A percentile compares a stretch with the other conserved stretches of the same genome.
phyloP scores from a whole-genome alignment of 192 early-diverging fungal genomes.

The Funneliformis mosseae region DNA sequence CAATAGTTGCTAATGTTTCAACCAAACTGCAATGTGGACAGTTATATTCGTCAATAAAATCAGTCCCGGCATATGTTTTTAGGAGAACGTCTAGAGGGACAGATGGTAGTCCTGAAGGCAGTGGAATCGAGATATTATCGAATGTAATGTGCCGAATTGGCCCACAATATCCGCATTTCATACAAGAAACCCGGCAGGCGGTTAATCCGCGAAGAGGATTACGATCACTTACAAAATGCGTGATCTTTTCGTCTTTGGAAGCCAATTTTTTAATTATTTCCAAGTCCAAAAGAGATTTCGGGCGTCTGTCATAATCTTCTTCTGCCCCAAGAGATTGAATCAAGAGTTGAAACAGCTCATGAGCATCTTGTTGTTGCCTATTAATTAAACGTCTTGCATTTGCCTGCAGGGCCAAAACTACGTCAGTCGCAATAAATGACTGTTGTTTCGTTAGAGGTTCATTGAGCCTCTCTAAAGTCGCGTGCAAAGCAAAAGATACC shows the following conservation, averaged over 20 bases:
- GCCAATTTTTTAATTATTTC: neutral
- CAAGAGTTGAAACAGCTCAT: conserved; percentile 80
- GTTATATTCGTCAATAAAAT: conserved; percentile 34
- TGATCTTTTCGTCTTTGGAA: neutral
- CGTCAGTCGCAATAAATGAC: conserved; percentile 58
- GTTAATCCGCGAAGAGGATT: conserved; percentile 76
- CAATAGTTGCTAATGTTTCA: conserved; percentile 22
- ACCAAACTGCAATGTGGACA: conserved; percentile 22
- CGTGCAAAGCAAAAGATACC: conserved; percentile 39
- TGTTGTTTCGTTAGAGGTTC: conserved; percentile 31
- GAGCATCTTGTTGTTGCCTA: conserved; percentile 81
- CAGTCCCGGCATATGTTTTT: conserved; percentile 18
- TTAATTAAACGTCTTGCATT: conserved; percentile 55
- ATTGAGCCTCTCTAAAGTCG: conserved; percentile 37
- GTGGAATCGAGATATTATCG: conserved; percentile 33
- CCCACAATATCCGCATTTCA: conserved; percentile 66
- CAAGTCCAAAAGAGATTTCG: conserved; percentile 27
- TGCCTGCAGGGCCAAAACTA: conserved; percentile 51
- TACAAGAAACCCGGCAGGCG: conserved; percentile 72
- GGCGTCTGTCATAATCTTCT: conserved; percentile 29
- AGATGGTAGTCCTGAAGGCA: neutral
- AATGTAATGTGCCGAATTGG: conserved; percentile 33
- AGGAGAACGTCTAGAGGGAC: conserved; percentile 22
- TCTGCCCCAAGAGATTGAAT: conserved; percentile 67
- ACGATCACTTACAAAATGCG: neutral